A percentile compares a stretch with the other conserved stretches of the same genome.
These are phyloP conservation scores for Rutstroemia sp. DNA, from an alignment of 2,329 filamentous ascomycete genomes.

Conservation along the genomic window DNA sequence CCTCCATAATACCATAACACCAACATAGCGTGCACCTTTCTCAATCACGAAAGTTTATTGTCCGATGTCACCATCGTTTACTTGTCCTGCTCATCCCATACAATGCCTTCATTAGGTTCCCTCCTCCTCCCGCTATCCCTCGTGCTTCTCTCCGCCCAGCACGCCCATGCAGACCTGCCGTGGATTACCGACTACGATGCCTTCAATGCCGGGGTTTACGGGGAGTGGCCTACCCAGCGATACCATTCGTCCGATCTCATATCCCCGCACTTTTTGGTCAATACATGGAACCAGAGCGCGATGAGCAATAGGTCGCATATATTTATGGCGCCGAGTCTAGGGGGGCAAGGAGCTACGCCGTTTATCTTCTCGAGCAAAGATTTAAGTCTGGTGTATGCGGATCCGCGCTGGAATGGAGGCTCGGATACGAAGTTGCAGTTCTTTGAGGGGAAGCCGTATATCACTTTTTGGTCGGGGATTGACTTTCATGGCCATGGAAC, in stretches of 20 bases:
- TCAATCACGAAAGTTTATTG: conserved; percentile 2
- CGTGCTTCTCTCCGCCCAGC: neutral
- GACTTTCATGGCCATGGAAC: conserved; percentile 3
- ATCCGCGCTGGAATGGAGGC: neutral
- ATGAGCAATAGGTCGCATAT: conserved; percentile 3
- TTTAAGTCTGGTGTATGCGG: conserved; percentile 6
- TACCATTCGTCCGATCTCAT: conserved; percentile 1
- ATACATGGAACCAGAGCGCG: conserved; percentile 1
- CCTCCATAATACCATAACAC: neutral
- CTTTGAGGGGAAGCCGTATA: neutral
- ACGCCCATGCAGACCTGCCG: neutral
- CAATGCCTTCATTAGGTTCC: neutral
- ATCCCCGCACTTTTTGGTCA: conserved; percentile 3
- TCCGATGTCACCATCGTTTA: conserved; percentile 5
- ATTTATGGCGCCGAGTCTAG: conserved; percentile 3
- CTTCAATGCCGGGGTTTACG: conserved; percentile 1
- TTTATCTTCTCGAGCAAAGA: conserved; percentile 4
- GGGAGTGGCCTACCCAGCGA: neutral
- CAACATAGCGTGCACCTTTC: neutral
- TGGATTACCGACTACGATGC: conserved; percentile 2
- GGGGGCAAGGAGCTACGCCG: neutral
- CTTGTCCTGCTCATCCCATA: neutral
- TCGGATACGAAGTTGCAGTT: conserved; percentile 3
- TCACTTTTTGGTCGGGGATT: conserved; percentile 1
- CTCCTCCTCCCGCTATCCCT: neutral